Percentiles rank a stretch among this genome's conserved stretches.
Conservation (phyloP, 208 protist species). For the Blechomonas ayalai region DNA sequence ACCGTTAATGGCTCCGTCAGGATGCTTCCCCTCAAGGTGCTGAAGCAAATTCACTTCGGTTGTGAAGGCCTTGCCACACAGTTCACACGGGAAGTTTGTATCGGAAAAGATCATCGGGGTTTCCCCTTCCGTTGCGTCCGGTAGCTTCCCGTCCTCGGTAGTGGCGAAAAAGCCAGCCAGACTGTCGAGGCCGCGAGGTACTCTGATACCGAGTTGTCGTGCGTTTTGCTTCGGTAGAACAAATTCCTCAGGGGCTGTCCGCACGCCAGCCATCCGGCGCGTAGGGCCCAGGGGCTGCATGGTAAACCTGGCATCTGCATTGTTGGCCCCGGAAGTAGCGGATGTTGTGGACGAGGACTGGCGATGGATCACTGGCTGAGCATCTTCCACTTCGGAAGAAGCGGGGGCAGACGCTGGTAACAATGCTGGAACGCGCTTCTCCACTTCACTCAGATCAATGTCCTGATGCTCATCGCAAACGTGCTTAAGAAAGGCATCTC, state of each 20-base stretch:
- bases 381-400: too few relatives aligned
- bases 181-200: slow-evolving; percentile 19
- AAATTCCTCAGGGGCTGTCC: slow-evolving; percentile 12
- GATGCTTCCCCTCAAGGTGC: slow-evolving; percentile 62
- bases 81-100: slow-evolving; percentile 71
- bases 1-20: slow-evolving; percentile 5
- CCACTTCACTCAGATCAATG: slow-evolving; percentile 64
- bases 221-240: background rate
- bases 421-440: slow-evolving; percentile 35
- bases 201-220: slow-evolving; percentile 9
- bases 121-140: background rate
- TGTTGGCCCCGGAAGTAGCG: too few relatives aligned
- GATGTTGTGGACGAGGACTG: too few relatives aligned
- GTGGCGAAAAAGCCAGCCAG: background rate
- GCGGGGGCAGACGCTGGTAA: slow-evolving; percentile 4
- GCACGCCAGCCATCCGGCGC: slow-evolving; percentile 22
- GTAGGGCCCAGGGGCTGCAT: slow-evolving; percentile 9
- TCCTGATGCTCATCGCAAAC: slow-evolving; percentile 57
- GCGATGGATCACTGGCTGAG: too few relatives aligned
- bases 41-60: slow-evolving; percentile 64
- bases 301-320: too few relatives aligned
- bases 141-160: background rate
- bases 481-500: slow-evolving; percentile 77
- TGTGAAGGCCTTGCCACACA: slow-evolving; percentile 49
- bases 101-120: slow-evolving; percentile 19